A percentile compares a stretch with the other conserved stretches of the same genome.
These are phyloP conservation scores for Leishmania braziliensis DNA, from an alignment of 208 protist genomes.

Conservation along the genomic window DNA sequence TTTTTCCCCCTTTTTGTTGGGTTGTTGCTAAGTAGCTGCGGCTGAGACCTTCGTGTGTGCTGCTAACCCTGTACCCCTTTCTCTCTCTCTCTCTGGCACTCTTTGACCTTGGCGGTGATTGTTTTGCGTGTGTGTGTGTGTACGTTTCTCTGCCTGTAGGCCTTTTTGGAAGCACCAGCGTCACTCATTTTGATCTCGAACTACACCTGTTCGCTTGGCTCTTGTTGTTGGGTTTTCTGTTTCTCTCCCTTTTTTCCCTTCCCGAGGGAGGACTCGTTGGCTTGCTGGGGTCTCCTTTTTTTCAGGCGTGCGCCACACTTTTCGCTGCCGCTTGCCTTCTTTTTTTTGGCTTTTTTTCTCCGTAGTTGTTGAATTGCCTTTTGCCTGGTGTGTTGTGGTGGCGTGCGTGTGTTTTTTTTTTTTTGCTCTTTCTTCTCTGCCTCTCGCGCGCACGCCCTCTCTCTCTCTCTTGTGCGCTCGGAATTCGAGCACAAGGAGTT, in stretches of 20 bases:
- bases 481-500: too few species aligned
- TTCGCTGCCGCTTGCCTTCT: not conserved
- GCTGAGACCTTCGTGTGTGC: not conserved
- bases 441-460: not conserved
- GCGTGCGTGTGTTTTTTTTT: not conserved
- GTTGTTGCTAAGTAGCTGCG: not conserved
- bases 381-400: not conserved
- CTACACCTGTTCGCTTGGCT: not conserved
- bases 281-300: not conserved
- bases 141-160: not conserved
- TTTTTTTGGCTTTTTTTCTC: not conserved
- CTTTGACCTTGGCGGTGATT: too few species aligned
- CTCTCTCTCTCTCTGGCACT: too few species aligned
- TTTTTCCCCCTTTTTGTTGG: conserved; percentile 4
- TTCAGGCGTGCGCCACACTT: not conserved
- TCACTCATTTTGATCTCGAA: not conserved
- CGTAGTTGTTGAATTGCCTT: not conserved
- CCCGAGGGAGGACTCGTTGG: not conserved
- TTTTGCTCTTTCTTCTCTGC: conserved; percentile 6
- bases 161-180: not conserved
- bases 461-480: too few species aligned
- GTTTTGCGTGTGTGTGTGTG: not conserved
- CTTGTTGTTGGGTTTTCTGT: not conserved
- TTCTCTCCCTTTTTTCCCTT: conserved; percentile 10
- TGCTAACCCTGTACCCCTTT: too few species aligned